These are phyloP conservation scores for Aspergillus neoniger DNA, from an alignment of 2,329 filamentous ascomycete genomes.

Conservation along the genomic window DNA sequence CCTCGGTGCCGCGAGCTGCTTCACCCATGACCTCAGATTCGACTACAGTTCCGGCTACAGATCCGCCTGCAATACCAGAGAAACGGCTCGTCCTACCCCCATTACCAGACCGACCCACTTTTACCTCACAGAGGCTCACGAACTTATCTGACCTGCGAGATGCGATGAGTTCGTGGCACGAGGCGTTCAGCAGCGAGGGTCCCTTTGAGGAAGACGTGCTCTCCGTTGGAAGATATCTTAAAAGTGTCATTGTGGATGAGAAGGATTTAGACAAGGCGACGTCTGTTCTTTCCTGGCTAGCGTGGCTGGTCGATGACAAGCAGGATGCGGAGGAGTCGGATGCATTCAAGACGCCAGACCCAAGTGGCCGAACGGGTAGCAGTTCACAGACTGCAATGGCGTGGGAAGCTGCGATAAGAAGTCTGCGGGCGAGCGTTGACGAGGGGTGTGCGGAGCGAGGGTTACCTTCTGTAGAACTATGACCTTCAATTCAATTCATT, in stretches of 20 bases:
- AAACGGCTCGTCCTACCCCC: conserved; percentile 48
- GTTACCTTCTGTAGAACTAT: conserved; percentile 49
- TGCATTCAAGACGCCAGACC: background rate
- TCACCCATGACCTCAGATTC: conserved; percentile 4
- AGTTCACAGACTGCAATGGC: conserved; percentile 24
- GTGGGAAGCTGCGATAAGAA: conserved; percentile 43
- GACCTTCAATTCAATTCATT: too few relatives aligned
- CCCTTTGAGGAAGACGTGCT: conserved; percentile 78
- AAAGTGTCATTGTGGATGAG: conserved; percentile 72
- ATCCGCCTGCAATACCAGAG: conserved; percentile 23
- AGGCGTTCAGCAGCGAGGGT: conserved; percentile 69
- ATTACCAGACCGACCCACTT: conserved; percentile 57
- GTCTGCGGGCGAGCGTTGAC: conserved; percentile 46
- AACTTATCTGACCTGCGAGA: conserved; percentile 66
- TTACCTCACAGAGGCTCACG: conserved; percentile 61
- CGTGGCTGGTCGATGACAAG: conserved; percentile 41
- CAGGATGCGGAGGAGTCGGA: conserved; percentile 26
- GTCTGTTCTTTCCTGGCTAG: conserved; percentile 67
- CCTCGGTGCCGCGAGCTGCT: conserved; percentile 17
- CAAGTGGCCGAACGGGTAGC: conserved; percentile 26
- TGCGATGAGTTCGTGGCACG: conserved; percentile 75
- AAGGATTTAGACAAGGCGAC: conserved; percentile 74
- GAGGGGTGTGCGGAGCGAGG: conserved; percentile 48
- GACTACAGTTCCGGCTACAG: conserved; percentile 14
- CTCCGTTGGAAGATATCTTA: conserved; percentile 72